A percentile compares a stretch with the other conserved stretches of the same genome.
phyloP scores from a whole-genome alignment of 2,329 filamentous ascomycete species.

The Tympanopsis confertula region DNA sequence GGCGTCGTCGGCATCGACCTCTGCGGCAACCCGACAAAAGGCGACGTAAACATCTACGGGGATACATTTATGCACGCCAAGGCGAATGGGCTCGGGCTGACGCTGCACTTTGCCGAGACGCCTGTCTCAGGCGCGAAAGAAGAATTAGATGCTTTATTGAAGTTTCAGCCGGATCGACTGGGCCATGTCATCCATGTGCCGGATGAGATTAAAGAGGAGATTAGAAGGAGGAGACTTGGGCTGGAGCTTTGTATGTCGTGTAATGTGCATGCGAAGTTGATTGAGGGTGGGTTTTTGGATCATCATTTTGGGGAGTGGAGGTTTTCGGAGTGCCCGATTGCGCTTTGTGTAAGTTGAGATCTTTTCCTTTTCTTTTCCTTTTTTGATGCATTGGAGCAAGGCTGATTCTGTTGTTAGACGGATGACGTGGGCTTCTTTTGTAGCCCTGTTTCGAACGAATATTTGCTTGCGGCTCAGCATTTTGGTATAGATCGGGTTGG shows the following conservation, averaged over 20 bases:
- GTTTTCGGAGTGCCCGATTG: conserved; percentile 45
- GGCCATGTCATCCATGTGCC: conserved; percentile 72
- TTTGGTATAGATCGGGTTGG: conserved; percentile 42
- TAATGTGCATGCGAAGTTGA: conserved; percentile 68
- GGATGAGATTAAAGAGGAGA: conserved; percentile 43
- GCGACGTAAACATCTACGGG: conserved; percentile 47
- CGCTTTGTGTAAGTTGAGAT: conserved; percentile 57
- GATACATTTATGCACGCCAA: conserved; percentile 46
- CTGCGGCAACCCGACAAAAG: conserved; percentile 61
- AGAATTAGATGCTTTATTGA: conserved; percentile 55
- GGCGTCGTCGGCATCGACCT: conserved; percentile 67
- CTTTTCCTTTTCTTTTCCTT: conserved; percentile 1
- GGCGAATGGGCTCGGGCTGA: conserved; percentile 44
- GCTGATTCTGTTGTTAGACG: conserved; percentile 30
- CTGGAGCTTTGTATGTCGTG: conserved; percentile 71
- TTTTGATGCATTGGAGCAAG: neutral
- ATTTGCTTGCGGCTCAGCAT: conserved; percentile 58
- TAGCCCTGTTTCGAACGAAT: conserved; percentile 67
- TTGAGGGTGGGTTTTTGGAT: conserved; percentile 48
- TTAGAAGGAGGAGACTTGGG: conserved; percentile 40
- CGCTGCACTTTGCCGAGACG: conserved; percentile 70
- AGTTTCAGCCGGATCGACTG: conserved; percentile 55
- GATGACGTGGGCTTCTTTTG: conserved; percentile 77
- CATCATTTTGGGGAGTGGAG: conserved; percentile 74
- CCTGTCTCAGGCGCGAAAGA: conserved; percentile 37